Evolutionary conservation across 495 filamentous ascomycete species (phyloP).

Genomic region (Aspergillus biplanus): DNA sequence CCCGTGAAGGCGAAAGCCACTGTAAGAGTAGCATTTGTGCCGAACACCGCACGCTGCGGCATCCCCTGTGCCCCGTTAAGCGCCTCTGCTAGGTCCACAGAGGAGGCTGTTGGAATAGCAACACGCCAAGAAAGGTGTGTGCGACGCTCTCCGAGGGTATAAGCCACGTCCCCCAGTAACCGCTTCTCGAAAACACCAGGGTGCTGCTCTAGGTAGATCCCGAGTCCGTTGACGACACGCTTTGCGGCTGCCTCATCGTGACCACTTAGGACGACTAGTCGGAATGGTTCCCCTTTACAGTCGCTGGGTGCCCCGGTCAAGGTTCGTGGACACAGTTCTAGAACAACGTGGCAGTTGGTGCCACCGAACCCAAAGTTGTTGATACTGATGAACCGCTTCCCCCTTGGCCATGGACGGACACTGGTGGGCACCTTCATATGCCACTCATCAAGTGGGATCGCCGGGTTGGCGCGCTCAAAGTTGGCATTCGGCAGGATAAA

Average conservation of each 20-base stretch:
- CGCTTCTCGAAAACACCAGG: background rate
- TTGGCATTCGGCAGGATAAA: conserved; percentile 48
- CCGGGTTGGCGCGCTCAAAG: conserved; percentile 50
- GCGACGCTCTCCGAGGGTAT: background rate
- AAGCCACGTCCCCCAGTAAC: background rate
- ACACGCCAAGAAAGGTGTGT: background rate
- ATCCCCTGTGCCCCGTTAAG: no score
- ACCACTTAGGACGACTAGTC: background rate
- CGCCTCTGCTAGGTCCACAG: no score
- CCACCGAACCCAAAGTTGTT: conserved; percentile 41
- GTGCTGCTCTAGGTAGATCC: background rate
- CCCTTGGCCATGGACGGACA: conserved; percentile 17
- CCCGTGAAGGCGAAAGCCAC: background rate
- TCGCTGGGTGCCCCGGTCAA: background rate
- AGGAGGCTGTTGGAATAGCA: background rate
- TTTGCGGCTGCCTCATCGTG: no score
- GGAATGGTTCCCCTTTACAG: background rate
- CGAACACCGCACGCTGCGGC: background rate
- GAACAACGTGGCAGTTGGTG: conserved; percentile 36
- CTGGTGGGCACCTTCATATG: conserved; percentile 3
- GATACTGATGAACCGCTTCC: conserved; percentile 31
- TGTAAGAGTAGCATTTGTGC: background rate
- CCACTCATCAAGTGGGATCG: conserved; percentile 17
- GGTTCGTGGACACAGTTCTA: conserved; percentile 34
- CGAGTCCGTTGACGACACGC: background rate